These are phyloP conservation scores for Leptographium flavum DNA, from an alignment of 2,329 filamentous ascomycete species.

Conservation along the genomic window DNA sequence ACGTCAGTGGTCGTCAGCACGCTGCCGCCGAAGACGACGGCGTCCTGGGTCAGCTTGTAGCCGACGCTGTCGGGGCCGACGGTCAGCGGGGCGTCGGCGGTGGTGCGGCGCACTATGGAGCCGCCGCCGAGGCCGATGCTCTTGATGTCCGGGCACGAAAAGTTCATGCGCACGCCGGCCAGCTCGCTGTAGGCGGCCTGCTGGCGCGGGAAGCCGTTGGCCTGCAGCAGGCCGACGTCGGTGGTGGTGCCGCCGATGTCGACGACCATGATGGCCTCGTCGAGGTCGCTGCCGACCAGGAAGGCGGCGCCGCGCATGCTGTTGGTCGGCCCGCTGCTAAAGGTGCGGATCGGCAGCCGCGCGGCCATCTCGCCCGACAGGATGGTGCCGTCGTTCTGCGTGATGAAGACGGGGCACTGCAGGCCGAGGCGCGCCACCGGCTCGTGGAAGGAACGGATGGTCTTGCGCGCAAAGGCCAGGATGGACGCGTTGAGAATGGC, in stretches of 20 bases:
- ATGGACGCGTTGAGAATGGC: conserved; percentile 51
- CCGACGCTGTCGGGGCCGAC: conserved; percentile 16
- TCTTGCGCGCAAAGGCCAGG: conserved; percentile 39
- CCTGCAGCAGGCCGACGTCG: conserved; percentile 45
- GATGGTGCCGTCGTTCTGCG: conserved; percentile 50
- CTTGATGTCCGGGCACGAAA: conserved; percentile 41
- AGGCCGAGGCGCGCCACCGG: conserved; percentile 35
- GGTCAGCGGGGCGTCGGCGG: conserved; percentile 21
- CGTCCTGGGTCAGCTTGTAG: conserved; percentile 33
- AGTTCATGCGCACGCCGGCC: conserved; percentile 49
- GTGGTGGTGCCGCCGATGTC: conserved; percentile 55
- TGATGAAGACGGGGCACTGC: conserved; percentile 42
- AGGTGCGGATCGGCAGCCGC: conserved; percentile 43
- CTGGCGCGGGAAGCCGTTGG: conserved; percentile 49
- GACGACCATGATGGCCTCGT: conserved; percentile 39
- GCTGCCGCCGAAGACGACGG: conserved; percentile 41
- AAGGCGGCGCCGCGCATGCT: conserved; percentile 50
- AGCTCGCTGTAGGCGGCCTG: conserved; percentile 48
- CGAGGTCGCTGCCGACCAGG: conserved; percentile 21
- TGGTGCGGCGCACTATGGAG: conserved; percentile 32
- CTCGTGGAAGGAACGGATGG: conserved; percentile 39
- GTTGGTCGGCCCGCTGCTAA: conserved; percentile 50
- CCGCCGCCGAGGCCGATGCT: conserved; percentile 46
- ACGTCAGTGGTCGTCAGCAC: conserved; percentile 45
- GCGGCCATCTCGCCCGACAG: conserved; percentile 38